Evolutionary conservation across 495 filamentous ascomycete genomes (phyloP).

Genomic region (Aspergillus sclerotiicarbonarius): DNA sequence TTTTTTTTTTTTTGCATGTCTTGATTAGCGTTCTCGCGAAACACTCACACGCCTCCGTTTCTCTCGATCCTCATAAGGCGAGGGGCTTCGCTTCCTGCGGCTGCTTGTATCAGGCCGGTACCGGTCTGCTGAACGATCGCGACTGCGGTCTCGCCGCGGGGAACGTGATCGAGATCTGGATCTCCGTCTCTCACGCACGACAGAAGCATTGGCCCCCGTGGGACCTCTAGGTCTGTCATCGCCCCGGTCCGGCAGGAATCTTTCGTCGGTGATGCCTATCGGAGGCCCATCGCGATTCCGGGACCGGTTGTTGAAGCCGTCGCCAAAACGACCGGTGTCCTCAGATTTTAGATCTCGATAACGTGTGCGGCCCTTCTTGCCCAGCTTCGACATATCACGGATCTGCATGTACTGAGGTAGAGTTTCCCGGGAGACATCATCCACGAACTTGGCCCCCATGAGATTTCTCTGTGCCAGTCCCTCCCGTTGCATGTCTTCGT

Average conservation of each 20-base stretch:
- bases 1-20: constrained; percentile 7
- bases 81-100: constrained; percentile 63
- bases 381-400: constrained; percentile 88
- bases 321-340: constrained; percentile 88
- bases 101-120: constrained; percentile 28
- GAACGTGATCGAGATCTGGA: constrained; percentile 37
- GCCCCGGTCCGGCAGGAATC: constrained; percentile 65
- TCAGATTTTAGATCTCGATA: constrained; percentile 87
- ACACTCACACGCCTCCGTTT: constrained; percentile 62
- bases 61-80: constrained; percentile 61
- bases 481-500: constrained; percentile 70
- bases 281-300: constrained; percentile 40
- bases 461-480: constrained; percentile 74
- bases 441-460: constrained; percentile 74
- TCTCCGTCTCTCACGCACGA: constrained; percentile 38
- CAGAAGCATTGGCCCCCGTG: constrained; percentile 52
- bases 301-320: constrained; percentile 49
- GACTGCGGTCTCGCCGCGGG: constrained; percentile 30
- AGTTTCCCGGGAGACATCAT: constrained; percentile 74
- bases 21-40: constrained; percentile 20
- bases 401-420: constrained; percentile 93
- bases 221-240: constrained; percentile 39
- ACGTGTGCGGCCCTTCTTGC: constrained; percentile 85
- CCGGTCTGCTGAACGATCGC: constrained; percentile 50
- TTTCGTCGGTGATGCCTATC: constrained; percentile 59